phyloP scores from a whole-genome alignment of 495 filamentous ascomycete genomes.

The Aspergillus ellipticus region DNA sequence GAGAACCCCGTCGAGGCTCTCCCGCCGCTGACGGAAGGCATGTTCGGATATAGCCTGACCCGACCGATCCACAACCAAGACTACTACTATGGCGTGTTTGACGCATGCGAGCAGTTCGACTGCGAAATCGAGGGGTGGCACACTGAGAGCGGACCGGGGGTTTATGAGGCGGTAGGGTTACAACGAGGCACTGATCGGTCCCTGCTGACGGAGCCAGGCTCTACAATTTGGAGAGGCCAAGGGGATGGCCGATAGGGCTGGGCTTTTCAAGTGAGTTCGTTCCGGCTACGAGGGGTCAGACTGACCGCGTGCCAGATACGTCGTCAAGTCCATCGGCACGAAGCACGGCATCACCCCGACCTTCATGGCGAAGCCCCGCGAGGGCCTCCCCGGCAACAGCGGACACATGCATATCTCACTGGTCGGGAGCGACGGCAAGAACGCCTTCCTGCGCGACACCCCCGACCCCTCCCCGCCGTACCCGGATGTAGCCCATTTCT shows the following conservation, averaged over 20 bases:
- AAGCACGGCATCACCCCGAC: constrained; percentile 90
- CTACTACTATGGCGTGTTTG: constrained; percentile 89
- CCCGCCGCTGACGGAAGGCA: constrained; percentile 83
- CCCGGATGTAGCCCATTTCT: constrained; percentile 72
- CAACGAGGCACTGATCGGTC: neutral
- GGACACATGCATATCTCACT: constrained; percentile 91
- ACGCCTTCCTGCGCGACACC: constrained; percentile 72
- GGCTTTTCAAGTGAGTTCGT: constrained; percentile 76
- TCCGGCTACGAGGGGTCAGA: neutral
- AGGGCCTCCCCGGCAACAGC: constrained; percentile 86
- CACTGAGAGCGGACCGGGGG: constrained; percentile 92
- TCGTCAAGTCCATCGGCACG: constrained; percentile 79
- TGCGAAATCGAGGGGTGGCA: constrained; percentile 95
- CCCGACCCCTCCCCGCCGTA: constrained; percentile 66
- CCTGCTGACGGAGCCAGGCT: constrained; percentile 42
- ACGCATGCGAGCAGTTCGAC: constrained; percentile 74
- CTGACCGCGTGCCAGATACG: constrained; percentile 55
- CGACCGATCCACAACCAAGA: constrained; percentile 88
- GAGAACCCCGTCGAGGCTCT: constrained; percentile 68
- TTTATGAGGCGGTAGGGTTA: constrained; percentile 74
- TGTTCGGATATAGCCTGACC: constrained; percentile 98
- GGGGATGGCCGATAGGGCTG: constrained; percentile 86
- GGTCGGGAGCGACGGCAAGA: constrained; percentile 62
- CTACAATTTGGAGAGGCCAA: constrained; percentile 80
- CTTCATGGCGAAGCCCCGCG: constrained; percentile 97